Base-by-base conservation (phyloP, 306 rosid genomes). In the Prunus mongolica region DNA sequence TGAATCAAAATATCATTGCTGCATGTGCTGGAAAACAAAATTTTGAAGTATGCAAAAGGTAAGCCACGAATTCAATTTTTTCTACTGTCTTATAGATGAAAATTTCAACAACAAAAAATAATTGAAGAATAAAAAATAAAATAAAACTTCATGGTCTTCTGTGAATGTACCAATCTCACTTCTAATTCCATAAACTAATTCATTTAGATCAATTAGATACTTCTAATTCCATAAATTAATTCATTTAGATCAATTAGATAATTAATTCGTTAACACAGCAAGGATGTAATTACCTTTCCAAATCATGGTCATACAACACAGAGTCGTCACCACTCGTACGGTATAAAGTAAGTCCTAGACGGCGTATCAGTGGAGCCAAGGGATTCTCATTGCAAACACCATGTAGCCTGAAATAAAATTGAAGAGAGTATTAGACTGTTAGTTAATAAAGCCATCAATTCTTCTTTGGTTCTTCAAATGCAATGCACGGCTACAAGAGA, bases 351-450 rank as follows among this genome's bases (percentile, higher is more conserved):
- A 91, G 90, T 67, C 95, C 98, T 6, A 91, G 79, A 75, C 89
- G 77, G 19, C 98, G 86, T 73, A 91, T 93, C 75, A 93, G 75
- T 18, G 98, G 98, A 62, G 96, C 96, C 91, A 93, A 80, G 22
- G 98, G 98, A 81, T 93, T 93, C 82, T 93, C 95, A 61, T 86
- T 88, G 86, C 95, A 91, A 72, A 85, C 98, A 50, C 98, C 98
- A 80, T 89, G 98, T 69, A 93, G 76, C 98, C 98, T 93, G 87
- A 24, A 74, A 70, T 76, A 55, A 24, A 68, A 19, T 67, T 65
- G 15, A 80, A 34, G 32, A 60, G 7, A 47, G 19, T 12, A 57
- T 6, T 69, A 28, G 45, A 63, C 22, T 14, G 13, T 24, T 60
- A 13, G 65, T 67, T 49, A 47, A 73, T 47, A 62, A 47, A 47